Evolutionary conservation across 495 filamentous ascomycete species (phyloP), one percentile per base, ranked within the genome.

Genomic region (Penicillium canariense): DNA sequence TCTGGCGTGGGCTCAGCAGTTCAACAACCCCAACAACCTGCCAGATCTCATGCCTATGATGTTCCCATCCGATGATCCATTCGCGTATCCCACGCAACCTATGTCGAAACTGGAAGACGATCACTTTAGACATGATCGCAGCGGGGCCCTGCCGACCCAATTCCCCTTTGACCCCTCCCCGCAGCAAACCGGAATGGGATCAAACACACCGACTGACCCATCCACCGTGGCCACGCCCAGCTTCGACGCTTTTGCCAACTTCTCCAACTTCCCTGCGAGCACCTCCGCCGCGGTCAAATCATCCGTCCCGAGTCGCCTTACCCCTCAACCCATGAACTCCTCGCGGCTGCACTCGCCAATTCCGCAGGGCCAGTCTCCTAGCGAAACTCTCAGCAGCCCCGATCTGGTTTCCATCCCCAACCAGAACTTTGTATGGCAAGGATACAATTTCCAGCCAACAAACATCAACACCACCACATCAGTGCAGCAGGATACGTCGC

Each of bases 1-100:
- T 23, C 45, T 68, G 12, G 66, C 61, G 32, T 64, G 59, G 58
- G 44, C 68, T 4, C 71, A 72, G 34, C 68, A 65, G 36, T 69
- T 69, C 43, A 61, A 56, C 12, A 72, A 67, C 52, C 65, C 66
- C 0, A 57, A 59, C 60, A 73, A 65, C 22, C 68, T 95, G 18
- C 80, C 87, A 12, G 89, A 94, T 65, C 78, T 96, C 15, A 87
- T 86, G 68, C 82, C 87, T 10, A 87, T 96, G 70, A 96, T 97
- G 90, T 97, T 97, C 58, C 87, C 91, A 1, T 90, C 91, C 0
- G 80, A 84, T 22, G 91, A 97, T 64, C 90, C 92, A 0, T 93
- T 96, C 54, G 90, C 86, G 0, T 97, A 96, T 68, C 88, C 91
- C 4, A 89, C 86, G 60, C 90, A 91, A 62, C 89, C 91, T 2